Percentiles rank a stretch among this genome's conserved stretches.
These are phyloP conservation scores for Fusarium buxicola DNA, from an alignment of 2,329 filamentous ascomycete species.

Conservation along the genomic window DNA sequence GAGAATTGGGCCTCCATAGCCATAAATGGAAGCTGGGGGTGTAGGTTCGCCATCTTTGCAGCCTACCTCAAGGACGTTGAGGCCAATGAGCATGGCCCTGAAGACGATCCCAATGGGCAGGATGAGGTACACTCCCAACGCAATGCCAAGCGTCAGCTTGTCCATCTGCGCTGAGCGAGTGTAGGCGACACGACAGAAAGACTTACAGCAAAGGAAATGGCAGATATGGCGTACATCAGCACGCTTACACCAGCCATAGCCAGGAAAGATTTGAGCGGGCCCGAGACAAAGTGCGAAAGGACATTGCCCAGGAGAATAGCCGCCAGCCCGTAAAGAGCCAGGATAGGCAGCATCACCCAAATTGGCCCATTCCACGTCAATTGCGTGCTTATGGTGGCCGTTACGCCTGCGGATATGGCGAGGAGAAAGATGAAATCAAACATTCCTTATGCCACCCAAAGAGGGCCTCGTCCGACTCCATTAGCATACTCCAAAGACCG, in stretches of 20 bases:
- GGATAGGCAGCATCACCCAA: constrained; percentile 80
- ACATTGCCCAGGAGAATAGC: constrained; percentile 77
- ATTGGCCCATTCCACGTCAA: constrained; percentile 76
- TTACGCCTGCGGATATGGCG: constrained; percentile 68
- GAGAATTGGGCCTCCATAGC: constrained; percentile 82
- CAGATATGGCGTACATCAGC: constrained; percentile 75
- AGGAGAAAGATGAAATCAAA: constrained; percentile 84
- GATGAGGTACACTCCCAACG: constrained; percentile 35
- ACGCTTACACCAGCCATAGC: constrained; percentile 73
- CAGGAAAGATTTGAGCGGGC: constrained; percentile 77
- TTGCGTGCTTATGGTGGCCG: constrained; percentile 71
- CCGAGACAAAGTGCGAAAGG: constrained; percentile 70
- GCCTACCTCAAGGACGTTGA: constrained; percentile 82
- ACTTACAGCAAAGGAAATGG: constrained; percentile 66
- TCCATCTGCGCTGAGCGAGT: constrained; percentile 23
- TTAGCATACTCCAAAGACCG: constrained; percentile 88
- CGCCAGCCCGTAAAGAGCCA: constrained; percentile 80
- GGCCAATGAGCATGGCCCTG: constrained; percentile 75
- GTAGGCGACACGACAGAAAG: too few species aligned
- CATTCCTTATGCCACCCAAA: constrained; percentile 82
- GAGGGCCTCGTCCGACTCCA: constrained; percentile 78
- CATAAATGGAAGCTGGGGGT: constrained; percentile 72
- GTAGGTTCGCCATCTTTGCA: constrained; percentile 72
- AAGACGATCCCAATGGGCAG: constrained; percentile 62
- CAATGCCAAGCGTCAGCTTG: constrained; percentile 23